These are phyloP conservation scores for Euphorbia corollata DNA, from an alignment of 441 rosid genomes.

Conservation along the genomic window DNA sequence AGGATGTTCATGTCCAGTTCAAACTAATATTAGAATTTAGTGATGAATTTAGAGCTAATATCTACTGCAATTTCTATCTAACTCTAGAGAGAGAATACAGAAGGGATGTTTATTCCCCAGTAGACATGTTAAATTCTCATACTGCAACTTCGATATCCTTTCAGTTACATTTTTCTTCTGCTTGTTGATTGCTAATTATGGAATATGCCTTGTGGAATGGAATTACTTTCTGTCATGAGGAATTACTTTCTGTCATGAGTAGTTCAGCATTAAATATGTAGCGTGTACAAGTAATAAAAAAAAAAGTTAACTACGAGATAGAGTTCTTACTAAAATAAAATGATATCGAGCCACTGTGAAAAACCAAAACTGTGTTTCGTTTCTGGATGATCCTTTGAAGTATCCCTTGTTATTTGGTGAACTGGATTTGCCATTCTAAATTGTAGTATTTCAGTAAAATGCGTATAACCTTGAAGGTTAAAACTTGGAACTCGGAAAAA, in stretches of 20 bases:
- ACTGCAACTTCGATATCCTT: background rate
- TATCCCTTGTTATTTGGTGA: background rate
- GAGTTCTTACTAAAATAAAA: background rate
- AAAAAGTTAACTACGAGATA: background rate
- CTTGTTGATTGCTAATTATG: background rate
- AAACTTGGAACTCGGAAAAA: background rate
- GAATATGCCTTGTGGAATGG: background rate
- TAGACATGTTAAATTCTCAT: background rate
- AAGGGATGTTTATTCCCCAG: background rate
- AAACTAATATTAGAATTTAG: background rate
- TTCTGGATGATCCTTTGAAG: background rate
- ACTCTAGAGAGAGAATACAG: background rate
- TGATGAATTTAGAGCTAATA: background rate
- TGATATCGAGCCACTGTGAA: background rate
- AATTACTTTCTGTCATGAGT: background rate
- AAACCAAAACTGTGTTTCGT: background rate
- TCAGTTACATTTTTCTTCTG: background rate
- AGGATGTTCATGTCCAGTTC: background rate
- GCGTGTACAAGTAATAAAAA: background rate
- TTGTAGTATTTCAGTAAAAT: background rate
- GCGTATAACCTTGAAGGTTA: background rate
- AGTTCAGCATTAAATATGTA: slow-evolving; percentile 2
- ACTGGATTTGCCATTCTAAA: background rate
- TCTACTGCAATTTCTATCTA: background rate
- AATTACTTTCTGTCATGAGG: background rate